Base-by-base conservation (phyloP, 1,139 yeast genomes). In the Candida tropicalis region DNA sequence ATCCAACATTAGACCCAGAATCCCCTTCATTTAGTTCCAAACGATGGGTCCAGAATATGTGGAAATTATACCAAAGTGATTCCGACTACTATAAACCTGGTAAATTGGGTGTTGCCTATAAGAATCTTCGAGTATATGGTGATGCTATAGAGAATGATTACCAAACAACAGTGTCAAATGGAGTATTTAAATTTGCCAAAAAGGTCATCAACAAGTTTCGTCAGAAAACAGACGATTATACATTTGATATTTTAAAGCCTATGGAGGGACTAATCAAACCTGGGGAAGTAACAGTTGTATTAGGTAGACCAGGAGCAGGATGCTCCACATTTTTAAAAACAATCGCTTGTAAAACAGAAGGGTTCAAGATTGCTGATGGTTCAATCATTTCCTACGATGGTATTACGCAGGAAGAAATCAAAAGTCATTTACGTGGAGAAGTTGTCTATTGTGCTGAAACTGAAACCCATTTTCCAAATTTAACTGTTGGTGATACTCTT, bases 301-400 rank as follows among this genome's bases (percentile, higher is more conserved):
- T 66, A 42, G 71, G 71, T 33, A 55, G 70, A 52, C 71, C 70
- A 4, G 71, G 71, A 57, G 80, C 91, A 22, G 96, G 96, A 46
- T 87, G 95, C 63, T 77, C 95, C 2, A 86, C 96, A 1, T 74
- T 86, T 41, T 66, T 87, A 55, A 86, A 85, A 56, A 76, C 93
- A 0, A 74, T 87, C 47, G 78, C 91, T 7, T 65, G 85, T 27
- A 81, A 82, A 50, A 84, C 91, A 4, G 81, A 84, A 58, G 95
- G 95, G 39, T 87, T 85, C 60, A 65, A 79, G 35, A 57, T 86
- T 35, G 81, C 74, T 42, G 64, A 71, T 35, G 77, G 77, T 24
- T 73, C 88, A 4, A 62, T 42, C 10, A 61, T 67, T 40, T 50
- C 61, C 16, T 67, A 65, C 50, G 71, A 67, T 46, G 73, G 73